phyloP scores from a whole-genome alignment of 441 rosid species.

The Adansonia madagascariensis region DNA sequence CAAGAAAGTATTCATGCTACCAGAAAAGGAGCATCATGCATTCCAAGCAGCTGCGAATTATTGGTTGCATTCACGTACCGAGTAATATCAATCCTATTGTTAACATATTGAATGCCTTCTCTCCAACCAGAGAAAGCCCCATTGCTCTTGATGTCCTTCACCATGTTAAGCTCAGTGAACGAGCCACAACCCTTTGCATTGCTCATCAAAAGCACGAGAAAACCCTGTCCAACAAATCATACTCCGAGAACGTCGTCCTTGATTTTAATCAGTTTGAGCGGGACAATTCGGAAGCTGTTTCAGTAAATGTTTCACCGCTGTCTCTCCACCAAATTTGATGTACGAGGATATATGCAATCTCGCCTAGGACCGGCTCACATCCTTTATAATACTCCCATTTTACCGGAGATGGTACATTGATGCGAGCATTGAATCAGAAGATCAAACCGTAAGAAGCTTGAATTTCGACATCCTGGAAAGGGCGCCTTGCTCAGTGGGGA shows the following conservation, averaged over 20 bases:
- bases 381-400: constrained; percentile 46
- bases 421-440: constrained; percentile 32
- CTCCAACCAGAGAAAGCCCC: constrained; percentile 37
- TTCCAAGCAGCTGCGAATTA: constrained; percentile 40
- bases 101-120: constrained; percentile 37
- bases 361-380: constrained; percentile 37
- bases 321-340: constrained; percentile 43
- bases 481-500: constrained; percentile 49
- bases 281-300: constrained; percentile 9
- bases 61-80: constrained; percentile 57
- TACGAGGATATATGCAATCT: constrained; percentile 51
- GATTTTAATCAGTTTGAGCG: constrained; percentile 39
- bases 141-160: constrained; percentile 45
- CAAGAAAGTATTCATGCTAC: constrained; percentile 52
- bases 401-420: constrained; percentile 42
- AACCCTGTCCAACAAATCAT: constrained; percentile 34
- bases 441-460: constrained; percentile 21
- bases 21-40: constrained; percentile 44
- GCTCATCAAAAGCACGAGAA: constrained; percentile 45
- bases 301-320: constrained; percentile 40
- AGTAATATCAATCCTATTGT: constrained; percentile 40
- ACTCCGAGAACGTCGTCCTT: constrained; percentile 32
- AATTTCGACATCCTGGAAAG: constrained; percentile 35
- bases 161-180: constrained; percentile 52
- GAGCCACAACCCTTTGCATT: constrained; percentile 51